Conservation (phyloP, 352 stramenopile species). For the Phytopythium litorale region DNA sequence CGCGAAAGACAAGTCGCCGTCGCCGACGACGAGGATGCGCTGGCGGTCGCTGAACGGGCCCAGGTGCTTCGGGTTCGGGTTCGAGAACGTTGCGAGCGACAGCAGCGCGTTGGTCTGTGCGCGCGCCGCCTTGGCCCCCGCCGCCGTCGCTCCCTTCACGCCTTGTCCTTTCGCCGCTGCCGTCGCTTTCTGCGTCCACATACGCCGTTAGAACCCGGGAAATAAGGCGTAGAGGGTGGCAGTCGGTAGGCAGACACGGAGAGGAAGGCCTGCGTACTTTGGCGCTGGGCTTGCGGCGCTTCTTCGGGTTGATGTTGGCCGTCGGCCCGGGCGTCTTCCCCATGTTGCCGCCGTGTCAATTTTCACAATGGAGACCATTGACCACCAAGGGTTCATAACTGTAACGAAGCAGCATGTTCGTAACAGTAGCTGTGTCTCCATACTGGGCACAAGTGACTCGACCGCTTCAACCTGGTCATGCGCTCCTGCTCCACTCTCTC, state of each 20-base stretch:
- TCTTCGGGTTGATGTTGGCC: conserved; percentile 7
- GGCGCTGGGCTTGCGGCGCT: conserved; percentile 6
- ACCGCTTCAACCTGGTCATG: too few relatives aligned
- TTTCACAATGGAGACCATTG: too few relatives aligned
- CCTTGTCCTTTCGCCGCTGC: conserved; percentile 6
- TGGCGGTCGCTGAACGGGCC: conserved; percentile 73
- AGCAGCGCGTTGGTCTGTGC: conserved; percentile 64
- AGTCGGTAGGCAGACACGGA: not conserved
- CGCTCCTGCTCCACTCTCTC: too few relatives aligned
- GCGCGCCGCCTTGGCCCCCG: conserved; percentile 26
- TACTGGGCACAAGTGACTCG: too few relatives aligned
- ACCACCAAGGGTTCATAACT: too few relatives aligned
- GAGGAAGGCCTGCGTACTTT: not conserved
- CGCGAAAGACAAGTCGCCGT: conserved; percentile 86
- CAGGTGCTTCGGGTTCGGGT: conserved; percentile 80
- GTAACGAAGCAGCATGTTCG: too few relatives aligned
- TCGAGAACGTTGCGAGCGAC: conserved; percentile 60
- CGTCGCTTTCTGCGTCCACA: conserved; percentile 18
- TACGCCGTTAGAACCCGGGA: not conserved
- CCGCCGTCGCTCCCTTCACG: conserved; percentile 10
- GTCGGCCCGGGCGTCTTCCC: not conserved
- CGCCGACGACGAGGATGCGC: conserved; percentile 77
- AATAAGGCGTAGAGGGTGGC: too few relatives aligned
- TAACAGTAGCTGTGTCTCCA: too few relatives aligned
- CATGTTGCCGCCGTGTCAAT: not conserved